These are phyloP conservation scores for Pseudofabraea citricarpa DNA, from an alignment of 2,329 filamentous ascomycete genomes.

Conservation along the genomic window DNA sequence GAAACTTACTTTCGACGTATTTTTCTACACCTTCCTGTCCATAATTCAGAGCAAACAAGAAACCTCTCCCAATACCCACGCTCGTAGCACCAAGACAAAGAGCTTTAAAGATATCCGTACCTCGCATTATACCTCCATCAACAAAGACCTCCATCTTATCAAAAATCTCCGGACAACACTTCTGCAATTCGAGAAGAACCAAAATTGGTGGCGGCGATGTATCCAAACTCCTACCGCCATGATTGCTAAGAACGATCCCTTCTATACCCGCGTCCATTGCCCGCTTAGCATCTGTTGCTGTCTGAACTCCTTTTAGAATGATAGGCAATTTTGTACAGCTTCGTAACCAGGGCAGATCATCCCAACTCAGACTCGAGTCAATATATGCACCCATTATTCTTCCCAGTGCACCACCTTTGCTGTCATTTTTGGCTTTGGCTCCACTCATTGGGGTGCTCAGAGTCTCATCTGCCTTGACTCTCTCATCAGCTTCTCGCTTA, in stretches of 20 bases:
- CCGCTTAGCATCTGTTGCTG: conserved; percentile 54
- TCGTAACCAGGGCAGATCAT: conserved; percentile 62
- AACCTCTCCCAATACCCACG: conserved; percentile 57
- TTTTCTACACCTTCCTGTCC: conserved; percentile 53
- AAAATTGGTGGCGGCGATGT: conserved; percentile 50
- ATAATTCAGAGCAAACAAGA: conserved; percentile 56
- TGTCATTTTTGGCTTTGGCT: conserved; percentile 43
- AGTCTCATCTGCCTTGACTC: conserved; percentile 40
- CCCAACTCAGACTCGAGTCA: conserved; percentile 55
- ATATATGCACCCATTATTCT: conserved; percentile 52
- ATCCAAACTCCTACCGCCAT: conserved; percentile 57
- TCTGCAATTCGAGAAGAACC: conserved; percentile 57
- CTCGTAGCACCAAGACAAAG: conserved; percentile 60
- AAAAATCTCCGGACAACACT: conserved; percentile 56
- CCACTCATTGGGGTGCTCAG: conserved; percentile 45
- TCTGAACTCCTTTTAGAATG: conserved; percentile 68
- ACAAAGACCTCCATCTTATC: conserved; percentile 56
- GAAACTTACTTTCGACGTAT: conserved; percentile 45
- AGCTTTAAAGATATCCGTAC: conserved; percentile 64
- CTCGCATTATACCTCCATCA: conserved; percentile 61
- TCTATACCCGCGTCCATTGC: conserved; percentile 57
- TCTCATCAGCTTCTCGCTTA: conserved; percentile 45
- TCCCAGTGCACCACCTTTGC: conserved; percentile 49
- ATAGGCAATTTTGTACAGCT: conserved; percentile 49
- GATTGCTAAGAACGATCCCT: conserved; percentile 66